phyloP scores from a whole-genome alignment of 164 flowering plant species.

The Tetrastigma voinierianum region DNA sequence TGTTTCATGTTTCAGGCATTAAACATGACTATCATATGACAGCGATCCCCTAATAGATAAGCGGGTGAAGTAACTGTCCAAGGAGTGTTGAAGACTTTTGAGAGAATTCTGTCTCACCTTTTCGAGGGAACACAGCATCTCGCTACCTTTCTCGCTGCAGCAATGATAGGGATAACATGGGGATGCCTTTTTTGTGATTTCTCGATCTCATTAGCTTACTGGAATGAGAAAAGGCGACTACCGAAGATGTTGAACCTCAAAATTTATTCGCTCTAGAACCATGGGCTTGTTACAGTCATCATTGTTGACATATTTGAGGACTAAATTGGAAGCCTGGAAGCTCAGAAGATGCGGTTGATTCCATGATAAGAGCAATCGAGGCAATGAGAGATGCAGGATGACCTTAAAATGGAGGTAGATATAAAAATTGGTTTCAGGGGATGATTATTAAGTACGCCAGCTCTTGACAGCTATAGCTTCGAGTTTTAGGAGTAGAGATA shows the following conservation, averaged over 20 bases:
- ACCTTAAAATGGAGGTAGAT: conserved; percentile 11
- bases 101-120: conserved; percentile 11
- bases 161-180: conserved; percentile 23
- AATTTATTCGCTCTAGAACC: conserved; percentile 14
- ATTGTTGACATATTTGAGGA: conserved; percentile 15
- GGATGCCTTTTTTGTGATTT: conserved; percentile 20
- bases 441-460: conserved; percentile 12
- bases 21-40: conserved; percentile 2
- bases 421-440: conserved; percentile 22
- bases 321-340: conserved; percentile 8
- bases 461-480: conserved; percentile 5
- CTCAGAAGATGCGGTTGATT: conserved; percentile 15
- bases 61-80: conserved; percentile 8
- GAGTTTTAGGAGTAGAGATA: conserved; percentile 12
- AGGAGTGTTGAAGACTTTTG: conserved; percentile 10
- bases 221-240: conserved; percentile 12
- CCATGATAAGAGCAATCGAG: conserved; percentile 14
- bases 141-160: conserved; percentile 7
- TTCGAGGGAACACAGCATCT: conserved; percentile 9
- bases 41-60: conserved; percentile 13
- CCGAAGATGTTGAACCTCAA: conserved; percentile 2
- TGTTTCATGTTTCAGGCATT: not conserved
- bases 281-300: conserved; percentile 17
- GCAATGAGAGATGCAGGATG: not conserved
- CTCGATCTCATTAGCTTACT: conserved; percentile 10